Base-by-base conservation (phyloP, 768 basidiomycete species). In the Flagelloscypha sp. region DNA sequence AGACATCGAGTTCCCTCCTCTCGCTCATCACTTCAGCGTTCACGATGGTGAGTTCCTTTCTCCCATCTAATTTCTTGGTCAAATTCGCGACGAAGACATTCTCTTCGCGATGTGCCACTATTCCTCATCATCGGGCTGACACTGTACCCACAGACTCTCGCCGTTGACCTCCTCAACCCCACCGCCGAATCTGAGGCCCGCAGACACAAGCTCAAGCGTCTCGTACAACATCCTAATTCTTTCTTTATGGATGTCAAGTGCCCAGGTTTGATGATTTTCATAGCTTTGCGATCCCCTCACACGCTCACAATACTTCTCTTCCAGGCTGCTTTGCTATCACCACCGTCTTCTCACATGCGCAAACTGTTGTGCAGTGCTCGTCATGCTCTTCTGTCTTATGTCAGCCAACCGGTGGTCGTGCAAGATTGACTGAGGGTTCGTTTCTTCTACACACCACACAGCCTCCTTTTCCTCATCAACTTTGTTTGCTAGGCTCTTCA, bases 241-340 rank as follows among this genome's bases (percentile, higher is more conserved):
- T 98, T 88, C 70, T 98, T 98, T 70, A 98, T 99, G 95, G 95
- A 99, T 55, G 93, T 98, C 53, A 99, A 98, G 66, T 98, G 94
- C 68, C 82, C 94, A 51, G 92, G 88, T 89, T 43, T 41, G 80
- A 66, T 18, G n/a, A 12, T 23, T 7, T 24, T 5, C 23, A 19
- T 32, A 36, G 42, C 47, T 40, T 43, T 25, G n/a, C n/a, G n/a
- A n/a, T n/a, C n/a, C n/a, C n/a, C 22, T 27, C 19, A 30, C 38
- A 34, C 36, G 36, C 42, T 48, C 46, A 37, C 34, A 42, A 18
- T 31, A 31, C 43, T 40, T 36, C 38, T 17, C 43, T n/a, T 35
- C n/a, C 48, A 87, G 89, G 89, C 45, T 94, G 90, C 74, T 90
- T 90, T 60, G 77, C 80, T 49, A 88, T 90, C 61, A 92, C 90